phyloP scores from a whole-genome alignment of 208 protist genomes.

The Trypanosoma cruzi region DNA sequence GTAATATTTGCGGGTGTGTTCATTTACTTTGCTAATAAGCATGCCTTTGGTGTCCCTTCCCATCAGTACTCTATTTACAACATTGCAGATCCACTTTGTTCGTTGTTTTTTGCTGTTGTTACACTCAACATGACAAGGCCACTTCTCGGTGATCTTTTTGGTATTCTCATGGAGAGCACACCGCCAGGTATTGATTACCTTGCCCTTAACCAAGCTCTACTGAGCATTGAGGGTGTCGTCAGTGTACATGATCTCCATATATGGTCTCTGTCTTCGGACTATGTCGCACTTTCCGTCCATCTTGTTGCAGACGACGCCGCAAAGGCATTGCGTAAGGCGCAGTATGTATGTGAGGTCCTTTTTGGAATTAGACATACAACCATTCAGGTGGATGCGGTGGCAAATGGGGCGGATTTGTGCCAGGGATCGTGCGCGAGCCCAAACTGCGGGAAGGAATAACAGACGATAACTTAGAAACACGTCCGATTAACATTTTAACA shows the following conservation, averaged over 20 bases:
- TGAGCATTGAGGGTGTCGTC: slow-evolving; percentile 60
- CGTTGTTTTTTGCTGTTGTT: slow-evolving; percentile 87
- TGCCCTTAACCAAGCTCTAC: slow-evolving; percentile 46
- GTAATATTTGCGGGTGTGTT: slow-evolving; percentile 84
- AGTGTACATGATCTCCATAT: slow-evolving; percentile 92
- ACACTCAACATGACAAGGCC: slow-evolving; percentile 85
- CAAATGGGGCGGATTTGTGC: slow-evolving; percentile 32
- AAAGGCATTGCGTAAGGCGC: slow-evolving; percentile 54
- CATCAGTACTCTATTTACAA: slow-evolving; percentile 79
- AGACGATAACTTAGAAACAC: not conserved
- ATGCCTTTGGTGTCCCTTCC: slow-evolving; percentile 40
- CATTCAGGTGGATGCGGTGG: slow-evolving; percentile 85
- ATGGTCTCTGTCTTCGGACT: slow-evolving; percentile 87
- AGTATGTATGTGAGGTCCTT: slow-evolving; percentile 50
- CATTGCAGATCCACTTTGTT: slow-evolving; percentile 86
- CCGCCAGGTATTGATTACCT: slow-evolving; percentile 68
- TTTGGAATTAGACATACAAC: slow-evolving; percentile 88
- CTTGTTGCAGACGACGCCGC: slow-evolving; percentile 54
- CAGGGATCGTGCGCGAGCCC: slow-evolving; percentile 5
- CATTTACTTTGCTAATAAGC: slow-evolving; percentile 75
- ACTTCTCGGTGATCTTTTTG: slow-evolving; percentile 70
- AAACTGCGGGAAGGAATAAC: too few species aligned
- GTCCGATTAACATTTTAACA: not conserved
- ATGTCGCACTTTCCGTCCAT: slow-evolving; percentile 80
- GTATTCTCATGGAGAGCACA: slow-evolving; percentile 91